Percentiles rank a stretch among this genome's conserved stretches.
Evolutionary conservation across 495 filamentous ascomycete genomes (phyloP).

Genomic region (Penicillium soppii): DNA sequence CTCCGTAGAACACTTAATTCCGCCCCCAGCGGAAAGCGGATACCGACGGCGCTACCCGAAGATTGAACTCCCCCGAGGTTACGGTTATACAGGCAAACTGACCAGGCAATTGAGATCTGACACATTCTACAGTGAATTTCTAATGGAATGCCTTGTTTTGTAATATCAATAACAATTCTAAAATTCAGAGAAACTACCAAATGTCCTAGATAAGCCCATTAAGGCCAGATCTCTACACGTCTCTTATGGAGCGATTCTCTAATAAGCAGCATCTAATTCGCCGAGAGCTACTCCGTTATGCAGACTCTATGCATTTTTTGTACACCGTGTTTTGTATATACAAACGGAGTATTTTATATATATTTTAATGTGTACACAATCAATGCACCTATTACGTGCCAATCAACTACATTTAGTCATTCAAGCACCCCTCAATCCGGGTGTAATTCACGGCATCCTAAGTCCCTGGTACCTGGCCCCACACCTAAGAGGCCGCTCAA

Average conservation of each 20-base stretch:
- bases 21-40: constrained; percentile 15
- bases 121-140: no score
- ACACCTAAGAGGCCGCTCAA: constrained; percentile 17
- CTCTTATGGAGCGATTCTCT: constrained; percentile 13
- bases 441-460: constrained; percentile 26
- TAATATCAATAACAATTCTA: no score
- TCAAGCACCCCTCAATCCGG: constrained; percentile 1
- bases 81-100: constrained; percentile 17
- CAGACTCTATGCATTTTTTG: neutral
- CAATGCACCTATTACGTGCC: no score
- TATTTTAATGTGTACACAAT: no score
- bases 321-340: neutral
- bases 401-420: no score
- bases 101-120: constrained; percentile 3
- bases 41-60: constrained; percentile 16
- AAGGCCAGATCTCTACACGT: constrained; percentile 8
- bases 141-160: no score
- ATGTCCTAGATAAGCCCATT: no score
- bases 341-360: no score
- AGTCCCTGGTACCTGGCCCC: constrained; percentile 10
- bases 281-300: neutral
- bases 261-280: constrained; percentile 34
- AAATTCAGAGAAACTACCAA: no score
- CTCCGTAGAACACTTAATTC: constrained; percentile 1
- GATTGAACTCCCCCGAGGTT: constrained; percentile 22